Base-by-base conservation (phyloP, 352 stramenopile species). In the Phytophthora hibernalis region DNA sequence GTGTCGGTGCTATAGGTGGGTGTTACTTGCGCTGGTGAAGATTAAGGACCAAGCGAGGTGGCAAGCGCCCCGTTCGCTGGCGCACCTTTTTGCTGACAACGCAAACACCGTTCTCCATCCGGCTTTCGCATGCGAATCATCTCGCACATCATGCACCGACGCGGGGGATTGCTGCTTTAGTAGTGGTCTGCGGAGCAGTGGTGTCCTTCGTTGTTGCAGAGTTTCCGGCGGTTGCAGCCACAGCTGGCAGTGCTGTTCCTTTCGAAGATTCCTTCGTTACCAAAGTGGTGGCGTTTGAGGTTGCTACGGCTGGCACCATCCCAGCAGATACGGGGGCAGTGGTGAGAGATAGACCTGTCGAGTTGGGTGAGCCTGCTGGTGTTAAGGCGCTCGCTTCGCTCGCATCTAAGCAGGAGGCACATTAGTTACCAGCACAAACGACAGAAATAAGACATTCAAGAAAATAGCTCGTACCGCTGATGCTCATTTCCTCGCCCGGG, bases 41-140 rank as follows among this genome's bases (percentile, higher is more conserved):
- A 10, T 61, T 21, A 76, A 60, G 43, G 42, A 12, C 50, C 52
- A 54, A 54, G 18, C n/a, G 43, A 37, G 12, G 53, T 35, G 45
- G 33, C 42, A 12, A 56, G 24, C 18, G 33, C 13, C 4, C 15
- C 47, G 22, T 63, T 65, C 24, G 50, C 40, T 59, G 33, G 40
- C 16, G 7, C 12, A 30, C 21, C 68, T 12, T 68, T 76, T 50
- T 82, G 50, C 35, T 74, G 70, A 31, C 74, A 82, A 22, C 70
- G 74, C n/a, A 82, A 45, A 52, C 74, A 82, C 37, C 66, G 62
- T 22, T 74, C 74, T 35, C 59, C 70, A 56, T 74, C 63, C 10
- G 74, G 74, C 37, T 82, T 82, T 35, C 70, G 71, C 60, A 82
- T 69, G 28, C 70, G 70, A 65, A 82, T 82, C 66, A 82, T 79